Evolutionary conservation across 1,284 basidiomycete genomes (phyloP).

Genomic region (Ustilago vetiveriae): DNA sequence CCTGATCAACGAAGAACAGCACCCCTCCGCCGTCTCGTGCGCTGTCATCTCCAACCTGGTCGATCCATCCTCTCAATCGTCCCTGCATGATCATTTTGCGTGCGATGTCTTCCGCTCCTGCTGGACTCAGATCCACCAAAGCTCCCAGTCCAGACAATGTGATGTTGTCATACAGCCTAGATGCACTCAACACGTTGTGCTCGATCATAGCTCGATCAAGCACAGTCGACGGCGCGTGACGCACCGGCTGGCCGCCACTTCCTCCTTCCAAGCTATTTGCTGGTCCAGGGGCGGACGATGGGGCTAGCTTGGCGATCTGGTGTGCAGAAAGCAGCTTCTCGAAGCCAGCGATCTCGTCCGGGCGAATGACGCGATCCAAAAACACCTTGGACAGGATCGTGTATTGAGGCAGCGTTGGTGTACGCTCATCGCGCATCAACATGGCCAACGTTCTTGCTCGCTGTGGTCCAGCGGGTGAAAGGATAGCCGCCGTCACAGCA

Average conservation of each 20-base stretch:
- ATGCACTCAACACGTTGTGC: slow-evolving; percentile 94
- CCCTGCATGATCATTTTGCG: slow-evolving; percentile 96
- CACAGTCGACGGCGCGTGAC: slow-evolving; percentile 85
- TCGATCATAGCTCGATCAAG: slow-evolving; percentile 97
- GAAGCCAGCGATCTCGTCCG: slow-evolving; percentile 87
- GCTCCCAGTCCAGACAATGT: slow-evolving; percentile 51
- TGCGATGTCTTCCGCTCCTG: slow-evolving; percentile 91
- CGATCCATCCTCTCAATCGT: slow-evolving; percentile 86
- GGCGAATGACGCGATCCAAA: slow-evolving; percentile 91
- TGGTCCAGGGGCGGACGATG: slow-evolving; percentile 10
- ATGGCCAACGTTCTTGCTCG: slow-evolving; percentile 90
- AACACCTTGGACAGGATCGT: slow-evolving; percentile 97
- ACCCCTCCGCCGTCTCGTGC: slow-evolving; percentile 70
- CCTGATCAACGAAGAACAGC: slow-evolving; percentile 84
- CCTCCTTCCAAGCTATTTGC: slow-evolving; percentile 1
- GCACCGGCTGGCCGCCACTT: neutral
- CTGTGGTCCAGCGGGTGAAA: slow-evolving; percentile 96
- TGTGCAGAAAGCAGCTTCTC: slow-evolving; percentile 86
- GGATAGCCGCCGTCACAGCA: slow-evolving; percentile 92
- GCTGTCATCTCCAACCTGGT: slow-evolving; percentile 75
- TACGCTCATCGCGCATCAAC: slow-evolving; percentile 91
- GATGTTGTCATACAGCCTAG: slow-evolving; percentile 71
- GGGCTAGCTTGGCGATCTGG: slow-evolving; percentile 86
- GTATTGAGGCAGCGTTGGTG: slow-evolving; percentile 79
- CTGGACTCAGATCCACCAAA: slow-evolving; percentile 57